Evolutionary conservation across 768 basidiomycete species (phyloP), one percentile per base, ranked within the genome.

Genomic region (Tephrocybe rancida): DNA sequence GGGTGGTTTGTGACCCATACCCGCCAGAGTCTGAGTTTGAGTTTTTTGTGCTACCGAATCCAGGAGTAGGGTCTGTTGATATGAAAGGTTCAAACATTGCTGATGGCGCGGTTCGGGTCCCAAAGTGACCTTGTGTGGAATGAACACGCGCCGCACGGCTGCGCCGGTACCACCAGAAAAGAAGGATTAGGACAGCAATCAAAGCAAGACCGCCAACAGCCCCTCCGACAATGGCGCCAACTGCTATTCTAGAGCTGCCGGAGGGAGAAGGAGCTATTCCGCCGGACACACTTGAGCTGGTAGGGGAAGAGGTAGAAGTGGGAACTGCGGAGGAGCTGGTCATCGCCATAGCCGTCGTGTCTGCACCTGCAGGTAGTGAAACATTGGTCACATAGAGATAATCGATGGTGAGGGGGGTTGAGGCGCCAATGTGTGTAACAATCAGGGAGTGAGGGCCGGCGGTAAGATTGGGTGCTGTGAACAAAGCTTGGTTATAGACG

Each of bases 361-460:
- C 37, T 26, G 47, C 1, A 8, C 11, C 10, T 19, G 34, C 11
- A 19, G 22, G 43, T 32, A 39, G 5, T 1, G 56, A 55, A 1
- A 35, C 21, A 39, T 52, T 45, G 19, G 46, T 44, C 1, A 59
- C 14, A 14, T 37, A 24, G n/a, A 59, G 34, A 27, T 59, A 49
- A 19, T 48, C 48, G 8, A 59, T 26, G 6, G 54, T 52, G 14
- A 59, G 54, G 3, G 54, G 56, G 1, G 52, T 50, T 1, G 45
- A 32, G 1, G 50, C 19, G 14, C 30, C 41, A 19, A 29, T 29
- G 22, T 55, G 55, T 11, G 42, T 55, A 3, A 59, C 50, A 9
- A 34, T 2, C 18, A 59, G 24, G 16, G 57, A 30, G 30, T 59
- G 57, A 11, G 29, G 29, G 32, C 57, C 50, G 0, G 34, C 18